Evolutionary conservation across 176 grass and related monocot genomes (phyloP), one percentile per base, ranked within the genome.

Genomic region (Saccharum officinarum): DNA sequence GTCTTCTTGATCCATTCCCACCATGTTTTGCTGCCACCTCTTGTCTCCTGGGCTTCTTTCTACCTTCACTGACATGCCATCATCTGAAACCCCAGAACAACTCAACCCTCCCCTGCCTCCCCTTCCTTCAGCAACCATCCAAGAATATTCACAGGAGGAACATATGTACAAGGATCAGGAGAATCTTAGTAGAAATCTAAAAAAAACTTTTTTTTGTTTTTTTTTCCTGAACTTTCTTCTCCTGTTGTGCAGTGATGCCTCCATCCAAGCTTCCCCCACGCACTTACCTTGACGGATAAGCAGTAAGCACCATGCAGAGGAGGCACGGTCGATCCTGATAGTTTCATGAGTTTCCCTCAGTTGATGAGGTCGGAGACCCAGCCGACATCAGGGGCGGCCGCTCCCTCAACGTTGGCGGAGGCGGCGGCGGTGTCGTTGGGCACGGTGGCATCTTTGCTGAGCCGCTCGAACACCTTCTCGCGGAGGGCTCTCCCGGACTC

Each of bases 341-440:
- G 14, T 12, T 60, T 61, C 7, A 47, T 13, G 20, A 45, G 60
- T 55, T 37, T 71, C 2, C 17, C 52, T 84, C 23, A 98, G 69
- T 92, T 89, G 66, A 95, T 88, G n/a, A 98, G 77, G 55, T 95
- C 92, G 4, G 92, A 95, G 0, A 97, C 87, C 95, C 95, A 95
- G 26, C 83, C 93, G 12, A 98, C 91, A 62, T 95, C 89, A 4
- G 95, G 92, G 0, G 84, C 69, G 0, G 84, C 69, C 0, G 36
- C 26, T 25, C 23, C 37, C n/a, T 45, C 86, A 0, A 26, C 39
- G 8, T 54, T 12, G 22, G 80, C 16, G 68, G 11, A 10, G 4
- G 64, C 12, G 30, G 54, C 12, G 30, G 44, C 0, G n/a, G 36
- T 0, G 44, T 86, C 88, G 57, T 14, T 78, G 45, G 79, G 16